Evolutionary conservation across 2,329 filamentous ascomycete species (phyloP).

Genomic region (Cladosporium cucumerinum): DNA sequence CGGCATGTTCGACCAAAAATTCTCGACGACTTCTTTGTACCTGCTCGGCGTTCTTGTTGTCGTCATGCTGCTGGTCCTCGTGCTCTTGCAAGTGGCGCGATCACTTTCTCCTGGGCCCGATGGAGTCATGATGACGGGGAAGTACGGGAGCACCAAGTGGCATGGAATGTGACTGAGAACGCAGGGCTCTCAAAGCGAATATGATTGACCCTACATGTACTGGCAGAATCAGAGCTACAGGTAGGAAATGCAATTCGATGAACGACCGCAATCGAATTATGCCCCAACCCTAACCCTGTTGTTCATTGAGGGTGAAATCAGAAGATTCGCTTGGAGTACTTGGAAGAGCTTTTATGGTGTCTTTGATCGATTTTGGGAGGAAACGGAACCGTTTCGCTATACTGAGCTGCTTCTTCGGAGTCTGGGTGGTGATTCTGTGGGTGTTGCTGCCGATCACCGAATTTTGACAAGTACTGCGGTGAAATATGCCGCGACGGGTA

Average conservation of each 20-base stretch:
- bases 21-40: background rate
- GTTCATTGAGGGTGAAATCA: background rate
- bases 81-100: background rate
- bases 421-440: background rate
- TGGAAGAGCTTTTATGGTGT: background rate
- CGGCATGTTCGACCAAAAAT: background rate
- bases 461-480: background rate
- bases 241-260: background rate
- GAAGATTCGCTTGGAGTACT: background rate
- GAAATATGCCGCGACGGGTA: background rate
- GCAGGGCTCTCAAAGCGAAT: background rate
- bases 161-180: background rate
- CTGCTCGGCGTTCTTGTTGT: background rate
- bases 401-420: background rate
- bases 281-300: background rate
- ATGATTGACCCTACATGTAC: too few relatives aligned
- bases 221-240: background rate
- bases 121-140: background rate
- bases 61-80: background rate
- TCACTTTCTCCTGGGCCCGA: background rate
- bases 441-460: background rate
- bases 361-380: background rate
- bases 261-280: background rate
- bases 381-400: background rate
- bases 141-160: background rate